A percentile compares a stretch with the other conserved stretches of the same genome.
phyloP scores from a whole-genome alignment of 257 asterid genomes.

The Jasminum sambac region DNA sequence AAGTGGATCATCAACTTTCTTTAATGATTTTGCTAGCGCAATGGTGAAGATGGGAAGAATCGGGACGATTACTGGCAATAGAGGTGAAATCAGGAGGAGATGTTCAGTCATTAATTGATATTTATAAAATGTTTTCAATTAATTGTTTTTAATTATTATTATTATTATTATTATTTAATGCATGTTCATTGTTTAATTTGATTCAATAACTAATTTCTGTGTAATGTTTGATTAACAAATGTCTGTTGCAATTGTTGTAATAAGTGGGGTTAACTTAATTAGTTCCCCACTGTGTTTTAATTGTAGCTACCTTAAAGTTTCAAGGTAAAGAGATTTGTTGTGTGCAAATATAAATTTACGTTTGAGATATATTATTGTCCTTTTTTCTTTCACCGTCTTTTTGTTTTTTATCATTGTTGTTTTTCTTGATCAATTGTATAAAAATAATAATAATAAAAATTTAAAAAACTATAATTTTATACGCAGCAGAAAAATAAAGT shows the following conservation, averaged over 20 bases:
- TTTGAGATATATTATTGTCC: no score
- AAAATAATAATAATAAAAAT: no score
- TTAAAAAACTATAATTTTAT: no score
- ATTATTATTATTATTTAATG: not conserved
- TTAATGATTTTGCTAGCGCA: conserved; percentile 39
- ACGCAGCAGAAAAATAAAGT: no score
- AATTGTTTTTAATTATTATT: not conserved
- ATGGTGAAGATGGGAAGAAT: conserved; percentile 52
- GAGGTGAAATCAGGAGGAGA: conserved; percentile 47
- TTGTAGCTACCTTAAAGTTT: conserved; percentile 1
- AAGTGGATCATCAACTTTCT: conserved; percentile 19
- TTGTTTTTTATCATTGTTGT: no score
- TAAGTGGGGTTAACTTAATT: not conserved
- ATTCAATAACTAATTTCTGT: not conserved
- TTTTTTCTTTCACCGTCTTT: no score
- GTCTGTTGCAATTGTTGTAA: not conserved
- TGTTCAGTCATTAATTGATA: conserved; percentile 33
- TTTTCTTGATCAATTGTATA: no score
- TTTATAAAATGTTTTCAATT: not conserved
- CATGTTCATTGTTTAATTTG: not conserved
- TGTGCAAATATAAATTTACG: not conserved
- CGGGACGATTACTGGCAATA: conserved; percentile 36
- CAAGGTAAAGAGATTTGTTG: not conserved
- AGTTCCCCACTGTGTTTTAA: not conserved
- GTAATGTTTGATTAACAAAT: not conserved